Base-by-base conservation (phyloP, 164 flowering plant species). In the Dillenia turbinata region DNA sequence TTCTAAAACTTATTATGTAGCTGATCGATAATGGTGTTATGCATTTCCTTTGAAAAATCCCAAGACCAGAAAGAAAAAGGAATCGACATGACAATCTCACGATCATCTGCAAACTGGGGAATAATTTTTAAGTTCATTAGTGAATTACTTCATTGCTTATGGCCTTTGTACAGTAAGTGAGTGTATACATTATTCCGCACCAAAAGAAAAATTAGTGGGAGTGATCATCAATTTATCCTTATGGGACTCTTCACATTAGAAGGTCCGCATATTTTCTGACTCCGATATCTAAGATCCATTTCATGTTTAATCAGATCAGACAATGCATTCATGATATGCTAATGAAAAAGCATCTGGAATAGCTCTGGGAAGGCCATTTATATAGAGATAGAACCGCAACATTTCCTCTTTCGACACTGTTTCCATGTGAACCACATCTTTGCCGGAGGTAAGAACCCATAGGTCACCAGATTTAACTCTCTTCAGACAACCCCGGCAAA, bases 401-500 rank as follows among this genome's bases (percentile, higher is more conserved):
- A 94, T 64, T 47, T 94, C 91, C 64, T 94, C 94, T 65, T 61
- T 84, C n/a, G 88, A 73, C 50, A 84, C 85, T 2, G 88, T 83
- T 52, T 83, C 85, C 0, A 72, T 58, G 52, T 94, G 92, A 22
- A 87, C 77, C 63, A 94, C 89, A 49, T 94, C 99, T 43, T 79
- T 79, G 50, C 65, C 68, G 52, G 88, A 67, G 0, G 94, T 89
- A 48, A 94, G 94, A 66, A 91, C 96, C 99, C 99, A 94, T 40
- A 94, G 70, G 71, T 94, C 72, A 44, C 66, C 70, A 14, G 85
- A 81, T n/a, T 63, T 59, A 9, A 81, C 83, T 67, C 81, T 75
- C 69, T 72, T 89, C 40, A 94, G 59, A 74, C 82, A 86, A 13
- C 97, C 97, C 19, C 97, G 83, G 69, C 99, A 94, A 68, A 94